A percentile compares a stretch with the other conserved stretches of the same genome.
phyloP scores from a whole-genome alignment of 345 rosid genomes.

The Arabis hirsuta region DNA sequence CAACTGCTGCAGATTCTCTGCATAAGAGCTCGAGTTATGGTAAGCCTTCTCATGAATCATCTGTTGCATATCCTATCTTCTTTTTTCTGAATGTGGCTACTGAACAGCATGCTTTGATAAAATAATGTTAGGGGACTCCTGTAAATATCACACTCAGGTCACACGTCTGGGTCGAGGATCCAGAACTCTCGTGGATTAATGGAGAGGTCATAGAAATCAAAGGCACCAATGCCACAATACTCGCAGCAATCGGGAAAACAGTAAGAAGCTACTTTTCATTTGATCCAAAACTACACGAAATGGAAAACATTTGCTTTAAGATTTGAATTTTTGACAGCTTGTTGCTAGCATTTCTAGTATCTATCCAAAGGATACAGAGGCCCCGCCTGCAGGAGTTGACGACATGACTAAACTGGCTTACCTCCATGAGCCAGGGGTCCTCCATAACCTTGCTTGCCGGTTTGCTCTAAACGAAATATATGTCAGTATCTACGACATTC shows the following conservation, averaged over 20 bases:
- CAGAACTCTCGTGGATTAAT: slow-evolving; percentile 61
- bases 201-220: slow-evolving; percentile 60
- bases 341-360: slow-evolving; percentile 54
- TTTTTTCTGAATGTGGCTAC: slow-evolving; percentile 18
- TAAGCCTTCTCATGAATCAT: slow-evolving; percentile 35
- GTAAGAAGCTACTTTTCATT: slow-evolving; percentile 44
- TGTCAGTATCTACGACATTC: slow-evolving; percentile 48
- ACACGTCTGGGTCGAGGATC: slow-evolving; percentile 67
- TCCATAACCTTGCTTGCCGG: slow-evolving; percentile 61
- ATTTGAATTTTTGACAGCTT: slow-evolving; percentile 44
- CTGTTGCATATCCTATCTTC: slow-evolving; percentile 19
- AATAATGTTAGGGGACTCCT: slow-evolving; percentile 54
- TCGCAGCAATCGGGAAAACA: slow-evolving; percentile 47
- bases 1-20: slow-evolving; percentile 25
- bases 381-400: slow-evolving; percentile 64
- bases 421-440: slow-evolving; percentile 72
- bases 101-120: slow-evolving; percentile 26
- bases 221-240: slow-evolving; percentile 51
- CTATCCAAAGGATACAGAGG: slow-evolving; percentile 65
- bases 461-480: slow-evolving; percentile 61
- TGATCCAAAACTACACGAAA: slow-evolving; percentile 17
- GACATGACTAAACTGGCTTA: slow-evolving; percentile 75
- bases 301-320: background rate
- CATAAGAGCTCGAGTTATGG: slow-evolving; percentile 43
- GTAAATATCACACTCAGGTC: slow-evolving; percentile 64